Base-by-base conservation (phyloP, 108 stramenopile species). In the Schizochytrium sp. region DNA sequence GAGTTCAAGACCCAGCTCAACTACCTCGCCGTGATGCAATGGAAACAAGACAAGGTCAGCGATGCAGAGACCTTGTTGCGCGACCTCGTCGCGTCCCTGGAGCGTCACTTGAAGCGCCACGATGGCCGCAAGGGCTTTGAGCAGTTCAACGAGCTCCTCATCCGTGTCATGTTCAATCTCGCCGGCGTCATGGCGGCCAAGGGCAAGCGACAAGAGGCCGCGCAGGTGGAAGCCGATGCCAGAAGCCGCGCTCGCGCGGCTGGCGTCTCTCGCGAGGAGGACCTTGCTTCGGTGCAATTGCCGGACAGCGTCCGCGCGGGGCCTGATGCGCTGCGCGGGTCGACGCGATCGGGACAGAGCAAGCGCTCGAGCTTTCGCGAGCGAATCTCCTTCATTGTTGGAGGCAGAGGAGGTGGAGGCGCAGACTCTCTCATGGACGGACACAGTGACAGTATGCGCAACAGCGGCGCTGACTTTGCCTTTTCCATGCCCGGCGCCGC, bases 321-420 rank as follows among this genome's bases (percentile, higher is more conserved):
- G 2, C 34, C 34, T 2, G 34, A 34, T 34, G 34, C 34, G 34
- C 55, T 57, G 55, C 55, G 55, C 55, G 55, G 55, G 55, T 57
- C 55, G 8, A 16, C 55, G 55, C 55, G 55, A 8, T 57, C 55
- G 55, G 55, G 55, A 18, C 10, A 10, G 21, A 69, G 8, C 19
- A 83, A 83, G 23, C 76, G 76, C 19, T 83, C 76, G 6, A 83
- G 76, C 76, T 83, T 83, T 47, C 45, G 76, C 45, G 12, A 83
- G 51, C 19, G 76, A 6, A 21, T 83, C 51, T 83, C 76, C 19
- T 16, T 83, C 23, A 83, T 83, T 12, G 14, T 83, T 23, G 76
- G 76, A 6, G 63, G 63, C 25, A 23, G 63, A 14, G 63, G 63
- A 16, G 63, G 63, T 41, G 63, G 63, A 14, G 34, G 6, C 8